phyloP scores from a whole-genome alignment of 1,139 yeast species.

The Lodderomyces oxycetoniae region DNA sequence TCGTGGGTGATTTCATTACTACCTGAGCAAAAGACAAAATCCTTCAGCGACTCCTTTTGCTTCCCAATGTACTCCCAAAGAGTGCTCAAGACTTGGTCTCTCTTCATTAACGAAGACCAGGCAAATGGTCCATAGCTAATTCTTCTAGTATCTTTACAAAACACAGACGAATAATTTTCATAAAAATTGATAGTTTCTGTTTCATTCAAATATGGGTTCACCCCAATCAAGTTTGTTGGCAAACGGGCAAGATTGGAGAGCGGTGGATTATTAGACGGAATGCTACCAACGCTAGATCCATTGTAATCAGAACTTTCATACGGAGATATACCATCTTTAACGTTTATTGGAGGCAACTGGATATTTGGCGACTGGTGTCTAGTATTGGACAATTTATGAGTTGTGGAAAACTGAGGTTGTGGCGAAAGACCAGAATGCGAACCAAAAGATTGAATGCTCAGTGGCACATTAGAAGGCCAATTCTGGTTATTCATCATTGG shows the following conservation, averaged over 20 bases:
- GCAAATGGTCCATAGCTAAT: slow-evolving; percentile 48
- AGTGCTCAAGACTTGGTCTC: slow-evolving; percentile 41
- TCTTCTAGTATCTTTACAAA: slow-evolving; percentile 30
- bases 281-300: neutral
- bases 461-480: too few species aligned
- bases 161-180: slow-evolving; percentile 39
- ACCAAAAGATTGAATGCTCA: too few species aligned
- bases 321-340: slow-evolving; percentile 5
- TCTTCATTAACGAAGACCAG: slow-evolving; percentile 44
- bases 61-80: slow-evolving; percentile 30
- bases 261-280: too few species aligned
- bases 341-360: slow-evolving; percentile 15
- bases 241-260: too few species aligned
- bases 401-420: slow-evolving; percentile 10
- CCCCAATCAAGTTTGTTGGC: slow-evolving; percentile 12
- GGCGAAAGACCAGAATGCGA: slow-evolving; percentile 4
- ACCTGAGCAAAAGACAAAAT: slow-evolving; percentile 15
- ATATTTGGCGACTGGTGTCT: slow-evolving; percentile 10
- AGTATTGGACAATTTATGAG: slow-evolving; percentile 10
- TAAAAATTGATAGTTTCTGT: slow-evolving; percentile 36
- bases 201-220: slow-evolving; percentile 23
- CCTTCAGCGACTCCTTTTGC: slow-evolving; percentile 20
- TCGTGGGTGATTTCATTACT: slow-evolving; percentile 22
- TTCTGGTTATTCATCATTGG: too few species aligned
- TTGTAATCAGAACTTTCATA: slow-evolving; percentile 3